These are phyloP conservation scores for Bacidia rubella DNA, from an alignment of 495 filamentous ascomycete genomes.

Conservation along the genomic window DNA sequence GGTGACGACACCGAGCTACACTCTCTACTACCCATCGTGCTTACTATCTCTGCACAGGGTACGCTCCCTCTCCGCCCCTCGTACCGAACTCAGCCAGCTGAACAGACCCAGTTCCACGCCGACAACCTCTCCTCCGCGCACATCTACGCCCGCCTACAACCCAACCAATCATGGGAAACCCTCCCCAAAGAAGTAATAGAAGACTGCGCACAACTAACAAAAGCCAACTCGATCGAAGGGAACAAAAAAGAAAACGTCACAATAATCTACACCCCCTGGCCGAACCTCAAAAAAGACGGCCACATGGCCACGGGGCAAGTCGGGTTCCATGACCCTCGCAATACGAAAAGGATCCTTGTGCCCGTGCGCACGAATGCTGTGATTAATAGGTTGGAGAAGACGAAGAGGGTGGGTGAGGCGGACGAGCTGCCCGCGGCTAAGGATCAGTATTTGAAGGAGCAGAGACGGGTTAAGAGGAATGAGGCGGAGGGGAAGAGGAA, in stretches of 20 bases:
- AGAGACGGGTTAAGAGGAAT: constrained; percentile 56
- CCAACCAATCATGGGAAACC: constrained; percentile 73
- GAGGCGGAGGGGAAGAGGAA: constrained; percentile 57
- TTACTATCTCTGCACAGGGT: neutral
- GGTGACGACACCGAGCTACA: constrained; percentile 37
- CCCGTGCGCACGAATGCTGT: constrained; percentile 67
- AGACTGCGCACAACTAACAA: constrained; percentile 89
- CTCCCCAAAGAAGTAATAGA: constrained; percentile 62
- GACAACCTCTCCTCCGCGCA: constrained; percentile 96
- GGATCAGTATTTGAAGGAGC: constrained; percentile 54
- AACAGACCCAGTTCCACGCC: constrained; percentile 59
- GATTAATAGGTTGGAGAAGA: constrained; percentile 95
- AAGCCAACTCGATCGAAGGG: constrained; percentile 97
- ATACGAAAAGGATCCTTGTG: constrained; percentile 69
- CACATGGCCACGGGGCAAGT: constrained; percentile 93
- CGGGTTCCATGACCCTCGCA: constrained; percentile 80
- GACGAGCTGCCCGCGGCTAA: constrained; percentile 61
- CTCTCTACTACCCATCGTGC: neutral
- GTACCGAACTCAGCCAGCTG: constrained; percentile 2
- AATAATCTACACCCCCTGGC: constrained; percentile 95
- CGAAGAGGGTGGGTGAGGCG: constrained; percentile 71
- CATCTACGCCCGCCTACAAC: constrained; percentile 76
- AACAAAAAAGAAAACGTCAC: constrained; percentile 99
- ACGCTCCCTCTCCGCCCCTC: neutral
- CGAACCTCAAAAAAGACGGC: constrained; percentile 91